Base-by-base conservation (phyloP, 2,329 filamentous ascomycete species). In the Sporothrix brunneoviolacea region DNA sequence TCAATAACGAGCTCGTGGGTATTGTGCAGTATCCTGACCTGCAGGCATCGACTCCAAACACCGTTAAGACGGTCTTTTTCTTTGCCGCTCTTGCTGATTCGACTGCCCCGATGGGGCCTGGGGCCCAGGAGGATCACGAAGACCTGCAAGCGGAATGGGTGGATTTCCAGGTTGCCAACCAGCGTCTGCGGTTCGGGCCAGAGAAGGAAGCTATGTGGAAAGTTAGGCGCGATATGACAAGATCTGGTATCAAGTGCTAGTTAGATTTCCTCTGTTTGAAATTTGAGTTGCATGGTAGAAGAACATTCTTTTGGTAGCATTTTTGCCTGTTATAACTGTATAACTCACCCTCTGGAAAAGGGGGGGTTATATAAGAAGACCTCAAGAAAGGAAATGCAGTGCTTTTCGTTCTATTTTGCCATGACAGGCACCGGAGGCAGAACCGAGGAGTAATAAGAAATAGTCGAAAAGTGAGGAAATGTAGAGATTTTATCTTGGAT, bases 61-160 rank as follows among this genome's bases (percentile, higher is more conserved):
- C 66, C 7, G 59, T 65, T 46, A 72, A 72, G 61, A 62, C 65
- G 10, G 64, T 70, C 3, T 70, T 68, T 55, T 72, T 64, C 59
- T 72, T 63, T 48, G 67, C 66, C 3, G 70, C 69, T 2, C 13
- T 12, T 8, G 55, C 54, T 6, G 52, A 55, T 28, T 56, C 54
- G 12, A 41, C 50, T 1, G 35, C 46, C 7, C 48, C 55, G 1
- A 48, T 57, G 48, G 54, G 52, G 6, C 21, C 28, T 1, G 54
- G 55, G 7, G 55, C 54, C 3, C 54, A 50, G 33, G 55, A 57
- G 19, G 55, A 53, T 9, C 54, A 57, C 30, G 55, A 57, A 18
- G 50, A 54, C n/a, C 28, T 57, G 19, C 4, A n/a, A 15, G 55
- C 55, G 2, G 52, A 53, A 27, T 57, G 55, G 55, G 46, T 56